phyloP scores from a whole-genome alignment of 2,329 filamentous ascomycete species.

The Aspergillus pseudoglaucus region DNA sequence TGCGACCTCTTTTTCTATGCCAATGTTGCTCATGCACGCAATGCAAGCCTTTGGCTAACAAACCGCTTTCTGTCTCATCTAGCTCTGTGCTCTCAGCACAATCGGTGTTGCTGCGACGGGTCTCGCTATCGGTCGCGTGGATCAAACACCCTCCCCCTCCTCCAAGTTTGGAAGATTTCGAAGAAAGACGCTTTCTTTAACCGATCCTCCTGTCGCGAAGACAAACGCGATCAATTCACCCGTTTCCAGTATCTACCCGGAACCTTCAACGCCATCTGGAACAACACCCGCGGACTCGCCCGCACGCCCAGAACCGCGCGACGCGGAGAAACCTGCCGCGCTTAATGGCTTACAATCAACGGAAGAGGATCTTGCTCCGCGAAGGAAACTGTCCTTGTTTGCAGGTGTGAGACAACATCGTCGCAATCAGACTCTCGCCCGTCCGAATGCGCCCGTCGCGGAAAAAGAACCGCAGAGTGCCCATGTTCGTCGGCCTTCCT shows the following conservation, averaged over 20 bases:
- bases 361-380: constrained; percentile 11
- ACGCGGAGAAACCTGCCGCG: constrained; percentile 10
- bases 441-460: constrained; percentile 20
- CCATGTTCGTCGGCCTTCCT: constrained; percentile 36
- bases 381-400: constrained; percentile 20
- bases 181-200: constrained; percentile 18
- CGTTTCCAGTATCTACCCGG: constrained; percentile 11
- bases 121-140: constrained; percentile 50
- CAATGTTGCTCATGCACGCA: background rate
- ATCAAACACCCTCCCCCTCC: constrained; percentile 24
- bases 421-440: constrained; percentile 33
- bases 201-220: constrained; percentile 14
- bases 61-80: constrained; percentile 1
- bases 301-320: constrained; percentile 3
- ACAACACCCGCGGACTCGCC: constrained; percentile 11
- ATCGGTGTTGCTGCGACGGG: constrained; percentile 56
- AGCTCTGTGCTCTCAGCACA: constrained; percentile 60
- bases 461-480: constrained; percentile 19
- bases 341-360: constrained; percentile 5
- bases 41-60: background rate
- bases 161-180: constrained; percentile 22
- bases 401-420: constrained; percentile 25
- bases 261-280: constrained; percentile 13
- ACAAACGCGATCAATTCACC: constrained; percentile 10
- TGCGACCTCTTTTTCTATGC: background rate